A percentile compares a stretch with the other conserved stretches of the same genome.
These are phyloP conservation scores for Nelumbo lutea DNA, from an alignment of 164 flowering plant genomes.

Conservation along the genomic window DNA sequence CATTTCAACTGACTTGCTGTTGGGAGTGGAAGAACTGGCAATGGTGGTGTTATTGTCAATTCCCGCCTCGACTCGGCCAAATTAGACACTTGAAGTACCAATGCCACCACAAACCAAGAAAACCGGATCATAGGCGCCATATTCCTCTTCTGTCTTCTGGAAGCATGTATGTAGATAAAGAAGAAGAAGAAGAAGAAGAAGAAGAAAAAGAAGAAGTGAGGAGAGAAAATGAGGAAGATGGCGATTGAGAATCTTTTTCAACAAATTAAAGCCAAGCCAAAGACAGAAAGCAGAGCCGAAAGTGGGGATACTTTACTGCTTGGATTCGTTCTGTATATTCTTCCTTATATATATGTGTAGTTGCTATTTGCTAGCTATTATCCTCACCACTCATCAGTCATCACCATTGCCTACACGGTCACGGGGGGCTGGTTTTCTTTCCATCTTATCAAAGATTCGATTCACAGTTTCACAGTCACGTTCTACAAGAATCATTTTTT, in stretches of 20 bases:
- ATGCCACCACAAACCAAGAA: not conserved
- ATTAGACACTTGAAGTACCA: not conserved
- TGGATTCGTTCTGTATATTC: not conserved
- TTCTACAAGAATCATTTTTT: no score
- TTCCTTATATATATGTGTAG: not conserved
- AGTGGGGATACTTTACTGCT: not conserved
- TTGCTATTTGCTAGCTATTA: no score
- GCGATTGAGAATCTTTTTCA: not conserved
- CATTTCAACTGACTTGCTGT: slow-evolving; percentile 73
- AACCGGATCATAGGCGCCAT: not conserved
- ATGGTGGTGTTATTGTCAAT: slow-evolving; percentile 49
- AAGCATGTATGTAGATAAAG: not conserved
- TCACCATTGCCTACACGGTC: no score
- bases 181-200: not conserved
- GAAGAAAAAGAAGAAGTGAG: not conserved
- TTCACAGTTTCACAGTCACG: no score
- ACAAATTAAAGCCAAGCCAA: not conserved
- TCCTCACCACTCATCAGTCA: no score
- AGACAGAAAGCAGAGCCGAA: not conserved
- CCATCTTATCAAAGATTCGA: no score
- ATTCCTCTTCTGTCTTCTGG: not conserved
- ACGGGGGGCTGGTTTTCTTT: not conserved
- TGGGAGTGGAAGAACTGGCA: slow-evolving; percentile 82
- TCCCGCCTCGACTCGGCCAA: not conserved
- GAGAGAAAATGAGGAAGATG: not conserved